Conservation (phyloP, 257 asterid genomes). For the Penstemon newberryi region DNA sequence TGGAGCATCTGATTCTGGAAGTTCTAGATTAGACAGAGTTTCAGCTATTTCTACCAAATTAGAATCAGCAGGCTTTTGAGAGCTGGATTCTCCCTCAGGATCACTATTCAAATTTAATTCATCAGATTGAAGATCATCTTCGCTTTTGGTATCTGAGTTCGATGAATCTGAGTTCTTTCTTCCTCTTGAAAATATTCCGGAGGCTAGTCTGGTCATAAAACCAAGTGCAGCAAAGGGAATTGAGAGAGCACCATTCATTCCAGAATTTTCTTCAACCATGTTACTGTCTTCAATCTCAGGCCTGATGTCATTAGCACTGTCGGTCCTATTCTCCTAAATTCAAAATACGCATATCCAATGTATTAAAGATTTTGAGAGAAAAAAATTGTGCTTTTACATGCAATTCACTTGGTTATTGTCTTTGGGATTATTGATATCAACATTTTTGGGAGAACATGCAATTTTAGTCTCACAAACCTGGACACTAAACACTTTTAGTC, state of each 20-base stretch:
- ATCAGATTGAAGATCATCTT: constrained; percentile 52
- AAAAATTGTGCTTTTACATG: not conserved
- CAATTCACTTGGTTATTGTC: not conserved
- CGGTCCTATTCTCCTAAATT: constrained; percentile 51
- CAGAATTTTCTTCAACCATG: constrained; percentile 56
- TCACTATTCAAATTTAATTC: constrained; percentile 42
- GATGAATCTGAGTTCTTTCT: constrained; percentile 47
- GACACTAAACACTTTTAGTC: too few species aligned
- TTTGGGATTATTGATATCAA: not conserved
- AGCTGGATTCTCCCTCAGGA: constrained; percentile 45
- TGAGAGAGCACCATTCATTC: constrained; percentile 72
- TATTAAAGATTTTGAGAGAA: constrained; percentile 25
- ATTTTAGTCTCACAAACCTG: too few species aligned
- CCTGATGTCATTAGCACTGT: constrained; percentile 47
- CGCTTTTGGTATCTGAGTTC: constrained; percentile 49
- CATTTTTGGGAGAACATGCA: too few species aligned
- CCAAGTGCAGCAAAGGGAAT: constrained; percentile 92
- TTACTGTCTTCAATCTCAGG: constrained; percentile 52
- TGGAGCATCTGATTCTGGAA: constrained; percentile 38
- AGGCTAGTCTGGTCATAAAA: constrained; percentile 81
- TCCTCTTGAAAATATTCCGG: constrained; percentile 89
- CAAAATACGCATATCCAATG: constrained; percentile 18
- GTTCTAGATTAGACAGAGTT: constrained; percentile 45
- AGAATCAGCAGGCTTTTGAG: constrained; percentile 45
- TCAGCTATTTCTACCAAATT: constrained; percentile 51